Conservation (phyloP, 208 protist species). For the Crithidia brevicula region DNA sequence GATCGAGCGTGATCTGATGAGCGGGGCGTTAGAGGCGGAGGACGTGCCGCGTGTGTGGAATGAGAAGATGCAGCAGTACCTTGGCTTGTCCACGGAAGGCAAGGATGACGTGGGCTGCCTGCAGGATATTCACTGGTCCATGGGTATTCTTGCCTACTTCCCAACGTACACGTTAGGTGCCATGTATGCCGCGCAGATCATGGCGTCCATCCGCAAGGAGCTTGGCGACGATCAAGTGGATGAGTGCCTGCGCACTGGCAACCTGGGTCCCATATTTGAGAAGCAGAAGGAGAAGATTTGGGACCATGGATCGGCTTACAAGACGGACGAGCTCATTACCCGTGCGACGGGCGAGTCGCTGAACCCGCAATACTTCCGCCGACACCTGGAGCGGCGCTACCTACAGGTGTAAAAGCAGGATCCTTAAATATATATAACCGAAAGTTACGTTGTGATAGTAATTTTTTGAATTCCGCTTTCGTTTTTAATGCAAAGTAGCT, state of each 20-base stretch:
- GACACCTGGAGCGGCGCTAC: constrained; percentile 86
- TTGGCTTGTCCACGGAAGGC: constrained; percentile 78
- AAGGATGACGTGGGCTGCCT: constrained; percentile 79
- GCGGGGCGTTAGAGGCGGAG: constrained; percentile 73
- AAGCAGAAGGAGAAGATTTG: constrained; percentile 83
- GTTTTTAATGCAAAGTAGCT: too few relatives aligned
- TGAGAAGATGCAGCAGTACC: constrained; percentile 86
- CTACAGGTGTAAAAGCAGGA: constrained; percentile 14
- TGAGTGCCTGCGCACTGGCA: constrained; percentile 54
- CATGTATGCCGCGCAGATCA: constrained; percentile 87
- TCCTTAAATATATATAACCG: too few relatives aligned
- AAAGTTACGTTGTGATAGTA: too few relatives aligned
- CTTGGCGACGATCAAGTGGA: constrained; percentile 61
- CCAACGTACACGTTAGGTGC: constrained; percentile 87
- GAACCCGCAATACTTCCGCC: constrained; percentile 77
- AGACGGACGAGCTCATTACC: constrained; percentile 76
- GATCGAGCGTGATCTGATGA: constrained; percentile 86
- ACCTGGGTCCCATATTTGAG: constrained; percentile 57
- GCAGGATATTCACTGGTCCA: constrained; percentile 91
- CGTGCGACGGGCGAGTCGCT: constrained; percentile 77
- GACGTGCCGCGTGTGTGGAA: constrained; percentile 87
- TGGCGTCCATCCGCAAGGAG: constrained; percentile 69
- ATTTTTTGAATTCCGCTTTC: too few relatives aligned
- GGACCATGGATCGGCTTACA: constrained; percentile 52
- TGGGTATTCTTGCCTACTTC: constrained; percentile 85